These are phyloP conservation scores for Ormosia emarginata DNA, from an alignment of 306 rosid species.

Conservation along the genomic window DNA sequence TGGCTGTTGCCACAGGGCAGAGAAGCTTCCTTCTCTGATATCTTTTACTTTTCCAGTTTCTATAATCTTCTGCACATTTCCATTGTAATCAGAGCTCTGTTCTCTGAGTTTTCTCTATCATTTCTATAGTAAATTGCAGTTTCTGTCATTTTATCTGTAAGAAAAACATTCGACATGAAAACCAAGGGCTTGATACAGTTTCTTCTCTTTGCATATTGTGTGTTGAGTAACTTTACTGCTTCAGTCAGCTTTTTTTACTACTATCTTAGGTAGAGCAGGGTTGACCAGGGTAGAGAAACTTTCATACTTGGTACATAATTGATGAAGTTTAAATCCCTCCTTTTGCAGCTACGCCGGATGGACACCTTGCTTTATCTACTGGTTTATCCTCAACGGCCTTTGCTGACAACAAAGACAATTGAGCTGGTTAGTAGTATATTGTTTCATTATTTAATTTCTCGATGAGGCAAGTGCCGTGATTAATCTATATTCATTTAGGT, in stretches of 20 bases:
- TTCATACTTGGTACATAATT: neutral
- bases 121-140: too few relatives aligned
- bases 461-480: neutral
- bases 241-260: neutral
- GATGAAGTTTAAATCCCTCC: constrained; percentile 5
- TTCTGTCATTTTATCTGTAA: too few relatives aligned
- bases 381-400: constrained; percentile 94
- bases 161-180: neutral
- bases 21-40: too few relatives aligned
- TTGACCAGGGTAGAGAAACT: neutral
- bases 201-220: constrained; percentile 15
- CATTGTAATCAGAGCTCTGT: too few relatives aligned
- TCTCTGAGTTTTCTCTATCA: too few relatives aligned
- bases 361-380: constrained; percentile 83
- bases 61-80: too few relatives aligned
- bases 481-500: constrained; percentile 53
- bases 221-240: neutral
- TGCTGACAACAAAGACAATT: constrained; percentile 83
- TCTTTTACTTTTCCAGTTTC: too few relatives aligned
- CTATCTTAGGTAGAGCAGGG: neutral
- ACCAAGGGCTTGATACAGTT: neutral
- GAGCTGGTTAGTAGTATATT: constrained; percentile 77
- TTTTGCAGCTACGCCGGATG: constrained; percentile 64
- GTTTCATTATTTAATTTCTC: constrained; percentile 1
- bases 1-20: too few relatives aligned